Conservation (phyloP, 495 filamentous ascomycete genomes). For the Sporormia fimetaria region DNA sequence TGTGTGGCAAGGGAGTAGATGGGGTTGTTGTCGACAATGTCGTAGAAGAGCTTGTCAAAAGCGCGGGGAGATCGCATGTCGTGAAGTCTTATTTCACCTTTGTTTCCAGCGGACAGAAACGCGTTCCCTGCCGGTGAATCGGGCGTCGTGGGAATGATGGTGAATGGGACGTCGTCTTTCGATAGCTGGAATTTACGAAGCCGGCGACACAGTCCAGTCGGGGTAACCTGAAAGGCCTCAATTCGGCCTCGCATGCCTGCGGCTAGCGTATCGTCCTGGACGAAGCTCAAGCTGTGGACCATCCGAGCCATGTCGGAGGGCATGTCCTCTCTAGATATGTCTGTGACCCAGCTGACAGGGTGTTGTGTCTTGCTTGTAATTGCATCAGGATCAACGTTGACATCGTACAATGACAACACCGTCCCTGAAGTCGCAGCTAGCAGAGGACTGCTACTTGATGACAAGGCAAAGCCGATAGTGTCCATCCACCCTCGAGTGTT, state of each 20-base stretch:
- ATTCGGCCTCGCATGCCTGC: constrained; percentile 43
- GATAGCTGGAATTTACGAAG: no score
- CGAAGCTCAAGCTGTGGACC: constrained; percentile 39
- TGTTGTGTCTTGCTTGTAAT: constrained; percentile 23
- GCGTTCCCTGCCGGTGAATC: constrained; percentile 37
- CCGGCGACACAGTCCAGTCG: constrained; percentile 35
- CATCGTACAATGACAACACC: constrained; percentile 33
- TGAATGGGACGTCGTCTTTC: no score
- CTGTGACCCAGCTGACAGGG: constrained; percentile 33
- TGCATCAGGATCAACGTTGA: constrained; percentile 23
- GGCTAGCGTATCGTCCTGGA: constrained; percentile 40
- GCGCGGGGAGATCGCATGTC: constrained; percentile 47
- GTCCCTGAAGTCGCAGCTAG: constrained; percentile 28
- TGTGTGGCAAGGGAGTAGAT: constrained; percentile 51
- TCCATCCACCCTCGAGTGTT: no score
- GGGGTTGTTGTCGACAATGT: constrained; percentile 43
- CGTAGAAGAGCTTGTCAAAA: constrained; percentile 41
- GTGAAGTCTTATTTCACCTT: constrained; percentile 53
- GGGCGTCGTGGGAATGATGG: constrained; percentile 41
- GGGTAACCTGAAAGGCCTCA: constrained; percentile 39
- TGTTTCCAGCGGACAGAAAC: constrained; percentile 53
- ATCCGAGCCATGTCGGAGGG: no score
- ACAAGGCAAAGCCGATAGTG: constrained; percentile 18
- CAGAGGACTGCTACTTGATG: constrained; percentile 17
- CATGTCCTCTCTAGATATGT: no score